Base-by-base conservation (phyloP, 2,329 filamentous ascomycete genomes). In the Penicillium sp. region DNA sequence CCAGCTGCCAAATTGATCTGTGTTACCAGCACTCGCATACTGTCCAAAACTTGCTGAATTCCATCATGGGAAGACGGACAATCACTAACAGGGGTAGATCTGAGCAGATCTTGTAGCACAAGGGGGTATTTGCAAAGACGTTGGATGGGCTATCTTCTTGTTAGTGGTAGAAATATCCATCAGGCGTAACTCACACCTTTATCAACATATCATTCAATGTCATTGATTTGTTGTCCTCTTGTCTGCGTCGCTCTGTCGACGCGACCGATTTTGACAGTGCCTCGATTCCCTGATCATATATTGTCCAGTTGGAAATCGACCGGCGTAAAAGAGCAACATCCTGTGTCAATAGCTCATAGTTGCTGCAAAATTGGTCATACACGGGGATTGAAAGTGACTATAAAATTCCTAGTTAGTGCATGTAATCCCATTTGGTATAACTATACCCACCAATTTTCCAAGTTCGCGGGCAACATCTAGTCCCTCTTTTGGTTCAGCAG, bases 321-420 rank as follows among this genome's bases (percentile, higher is more conserved):
- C 86, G 84, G 61, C 89, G 86, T 17, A 88, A 82, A 27, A 87
- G 82, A 35, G 87, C 85, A 37, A 95, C 78, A 62, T 96, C 91
- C 62, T 89, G 86, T 47, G 89, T 86, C 80, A 97, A 89, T 64
- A 91, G 82, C 65, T 95, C 91, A 73, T 94, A 96, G 70, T 93
- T 93, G 51, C 89, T 89, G 37, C 90, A 90, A 72, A 96, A 99
- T 67, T 96, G 90, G 76, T 96, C 90, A 71, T 99, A 99, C 50
- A 89, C 81, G 70, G 90, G 89, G 76, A 97, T 94, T 0, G 87
- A 86, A 59, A 85, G 84, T 77, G 95, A 88, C 90, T 96, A 62
- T 15, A 52, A 60, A 78, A 85, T 61, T 69, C 72, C 80, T 80
- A 84, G 65, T 78, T 13, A 51, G 77, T 50, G 75, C 74, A 12